Evolutionary conservation across 179 eudicot species (phyloP).

Genomic region (Heliamphora pulchella): DNA sequence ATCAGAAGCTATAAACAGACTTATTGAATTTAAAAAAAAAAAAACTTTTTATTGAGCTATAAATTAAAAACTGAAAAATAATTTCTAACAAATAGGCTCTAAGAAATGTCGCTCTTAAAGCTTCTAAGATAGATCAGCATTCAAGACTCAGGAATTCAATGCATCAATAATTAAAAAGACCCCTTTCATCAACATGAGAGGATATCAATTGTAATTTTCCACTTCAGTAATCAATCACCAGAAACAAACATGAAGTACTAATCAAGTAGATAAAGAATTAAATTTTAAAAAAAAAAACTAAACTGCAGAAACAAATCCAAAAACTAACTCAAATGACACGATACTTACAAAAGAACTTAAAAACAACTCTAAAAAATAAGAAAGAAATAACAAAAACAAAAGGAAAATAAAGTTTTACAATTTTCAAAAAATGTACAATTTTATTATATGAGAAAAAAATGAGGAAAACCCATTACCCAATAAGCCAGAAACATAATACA

Average conservation of each 20-base stretch:
- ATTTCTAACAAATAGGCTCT: too few species aligned
- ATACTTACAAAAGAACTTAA: neutral
- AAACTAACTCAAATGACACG: neutral
- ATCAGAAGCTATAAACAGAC: too few species aligned
- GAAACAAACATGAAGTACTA: neutral
- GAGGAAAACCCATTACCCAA: slow-evolving; percentile 5
- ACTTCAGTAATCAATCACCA: neutral
- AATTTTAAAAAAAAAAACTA: neutral
- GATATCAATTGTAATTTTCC: neutral
- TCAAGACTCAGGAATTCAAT: neutral
- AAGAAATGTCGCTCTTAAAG: too few species aligned
- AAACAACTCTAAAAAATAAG: neutral
- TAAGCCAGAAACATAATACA: neutral
- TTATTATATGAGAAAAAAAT: neutral
- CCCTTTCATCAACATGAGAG: neutral
- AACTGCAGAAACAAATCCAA: neutral
- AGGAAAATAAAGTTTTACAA: neutral
- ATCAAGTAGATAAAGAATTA: neutral
- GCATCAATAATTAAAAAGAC: neutral
- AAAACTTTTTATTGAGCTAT: too few species aligned
- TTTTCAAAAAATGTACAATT: neutral
- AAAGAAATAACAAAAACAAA: neutral
- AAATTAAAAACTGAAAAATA: too few species aligned
- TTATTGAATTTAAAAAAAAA: too few species aligned
- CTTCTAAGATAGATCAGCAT: neutral